These are phyloP conservation scores for Yamadazyma tumulicola DNA, from an alignment of 805 yeast genomes.

Conservation along the genomic window DNA sequence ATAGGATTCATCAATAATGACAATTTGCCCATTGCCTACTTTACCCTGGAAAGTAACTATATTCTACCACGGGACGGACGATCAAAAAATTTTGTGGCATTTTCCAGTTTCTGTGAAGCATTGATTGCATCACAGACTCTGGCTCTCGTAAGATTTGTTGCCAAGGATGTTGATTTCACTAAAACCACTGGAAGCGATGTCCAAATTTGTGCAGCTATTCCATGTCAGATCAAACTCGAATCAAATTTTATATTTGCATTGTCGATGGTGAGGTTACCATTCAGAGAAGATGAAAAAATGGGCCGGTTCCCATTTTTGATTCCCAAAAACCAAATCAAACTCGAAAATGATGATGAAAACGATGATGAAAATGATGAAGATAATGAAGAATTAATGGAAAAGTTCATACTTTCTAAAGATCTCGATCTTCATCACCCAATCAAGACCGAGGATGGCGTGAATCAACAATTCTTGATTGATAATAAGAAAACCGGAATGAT, in stretches of 20 bases:
- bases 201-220: slow-evolving; percentile 51
- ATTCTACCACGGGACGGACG: slow-evolving; percentile 37
- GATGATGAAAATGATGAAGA: slow-evolving; percentile 9
- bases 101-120: slow-evolving; percentile 42
- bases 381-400: slow-evolving; percentile 9
- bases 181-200: slow-evolving; percentile 51
- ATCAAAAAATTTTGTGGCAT: slow-evolving; percentile 25
- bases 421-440: slow-evolving; percentile 14
- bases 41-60: slow-evolving; percentile 56
- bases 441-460: background rate
- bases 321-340: slow-evolving; percentile 3
- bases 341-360: slow-evolving; percentile 7
- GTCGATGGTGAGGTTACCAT: slow-evolving; percentile 58
- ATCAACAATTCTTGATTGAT: slow-evolving; percentile 7
- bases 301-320: slow-evolving; percentile 44
- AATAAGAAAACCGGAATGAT: slow-evolving; percentile 15
- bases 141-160: slow-evolving; percentile 65
- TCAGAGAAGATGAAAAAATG: slow-evolving; percentile 67
- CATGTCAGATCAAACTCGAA: slow-evolving; percentile 21
- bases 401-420: slow-evolving; percentile 16
- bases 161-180: no score
- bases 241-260: slow-evolving; percentile 34
- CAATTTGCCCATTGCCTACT: slow-evolving; percentile 54
- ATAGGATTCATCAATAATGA: slow-evolving; percentile 52
- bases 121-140: slow-evolving; percentile 45